These are phyloP conservation scores for Microcyclosporella mali DNA, from an alignment of 2,329 filamentous ascomycete genomes.

Conservation along the genomic window DNA sequence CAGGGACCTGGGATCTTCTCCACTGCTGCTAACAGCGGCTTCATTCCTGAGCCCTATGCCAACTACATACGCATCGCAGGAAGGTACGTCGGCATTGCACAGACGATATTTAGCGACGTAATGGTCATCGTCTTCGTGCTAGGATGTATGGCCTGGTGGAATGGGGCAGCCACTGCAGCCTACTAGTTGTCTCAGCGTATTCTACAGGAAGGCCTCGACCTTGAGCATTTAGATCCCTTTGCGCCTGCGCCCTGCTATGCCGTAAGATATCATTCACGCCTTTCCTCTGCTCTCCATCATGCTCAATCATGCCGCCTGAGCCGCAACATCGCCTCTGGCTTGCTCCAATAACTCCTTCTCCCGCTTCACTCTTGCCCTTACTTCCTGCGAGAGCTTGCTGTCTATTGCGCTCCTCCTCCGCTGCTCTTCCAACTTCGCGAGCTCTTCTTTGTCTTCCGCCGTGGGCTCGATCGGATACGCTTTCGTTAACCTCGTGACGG, in stretches of 20 bases:
- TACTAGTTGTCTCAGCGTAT: slow-evolving; percentile 5
- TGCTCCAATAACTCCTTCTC: slow-evolving; percentile 55
- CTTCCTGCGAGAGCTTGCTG: slow-evolving; percentile 47
- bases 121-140: slow-evolving; percentile 71
- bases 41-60: slow-evolving; percentile 60
- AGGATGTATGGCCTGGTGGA: slow-evolving; percentile 51
- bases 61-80: slow-evolving; percentile 57
- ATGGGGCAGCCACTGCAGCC: slow-evolving; percentile 18
- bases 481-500: slow-evolving; percentile 57
- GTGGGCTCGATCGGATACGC: slow-evolving; percentile 54
- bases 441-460: slow-evolving; percentile 53
- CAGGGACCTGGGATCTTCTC: slow-evolving; percentile 58
- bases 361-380: slow-evolving; percentile 53
- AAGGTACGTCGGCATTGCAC: slow-evolving; percentile 65
- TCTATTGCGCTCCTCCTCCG: slow-evolving; percentile 49
- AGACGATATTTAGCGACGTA: slow-evolving; percentile 66
- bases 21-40: slow-evolving; percentile 50
- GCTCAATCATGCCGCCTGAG: slow-evolving; percentile 10
- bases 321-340: slow-evolving; percentile 45
- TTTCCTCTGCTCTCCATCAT: background rate
- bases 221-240: background rate
- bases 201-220: slow-evolving; percentile 1
- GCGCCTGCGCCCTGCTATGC: slow-evolving; percentile 7
- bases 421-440: slow-evolving; percentile 53
- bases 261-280: background rate